phyloP scores from a whole-genome alignment of 129 eudicot species.

The Ambrosia trifida region DNA sequence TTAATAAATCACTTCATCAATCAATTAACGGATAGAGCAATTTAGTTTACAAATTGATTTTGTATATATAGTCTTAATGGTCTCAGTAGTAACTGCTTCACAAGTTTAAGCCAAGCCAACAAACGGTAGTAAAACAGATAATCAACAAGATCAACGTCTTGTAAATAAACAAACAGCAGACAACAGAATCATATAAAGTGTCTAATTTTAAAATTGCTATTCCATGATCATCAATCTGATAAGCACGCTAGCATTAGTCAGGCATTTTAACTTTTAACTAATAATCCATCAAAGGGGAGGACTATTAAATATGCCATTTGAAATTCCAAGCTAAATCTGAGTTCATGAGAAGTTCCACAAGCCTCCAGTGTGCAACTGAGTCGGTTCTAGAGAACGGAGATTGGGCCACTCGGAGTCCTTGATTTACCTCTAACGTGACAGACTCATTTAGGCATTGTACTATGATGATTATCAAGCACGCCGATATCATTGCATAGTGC shows the following conservation, averaged over 20 bases:
- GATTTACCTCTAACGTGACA: not conserved
- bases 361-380: not conserved
- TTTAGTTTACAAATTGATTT: not conserved
- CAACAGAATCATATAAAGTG: not conserved
- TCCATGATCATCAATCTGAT: constrained; percentile 5
- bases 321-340: not conserved
- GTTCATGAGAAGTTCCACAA: not conserved
- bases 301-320: not conserved
- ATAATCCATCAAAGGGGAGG: not conserved
- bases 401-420: not conserved
- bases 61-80: not conserved
- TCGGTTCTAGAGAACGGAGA: not conserved
- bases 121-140: not conserved
- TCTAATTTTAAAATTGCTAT: not conserved
- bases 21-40: not conserved
- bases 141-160: not conserved
- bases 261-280: not conserved
- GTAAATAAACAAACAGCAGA: not conserved
- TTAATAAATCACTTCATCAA: not conserved
- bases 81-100: not conserved
- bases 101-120: not conserved
- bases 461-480: not conserved
- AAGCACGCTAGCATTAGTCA: not conserved
- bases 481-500: constrained; percentile 20
- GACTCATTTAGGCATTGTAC: not conserved